Evolutionary conservation across 2,329 filamentous ascomycete genomes (phyloP), one percentile per base, ranked within the genome.

Genomic region (Epichloe bromicola): DNA sequence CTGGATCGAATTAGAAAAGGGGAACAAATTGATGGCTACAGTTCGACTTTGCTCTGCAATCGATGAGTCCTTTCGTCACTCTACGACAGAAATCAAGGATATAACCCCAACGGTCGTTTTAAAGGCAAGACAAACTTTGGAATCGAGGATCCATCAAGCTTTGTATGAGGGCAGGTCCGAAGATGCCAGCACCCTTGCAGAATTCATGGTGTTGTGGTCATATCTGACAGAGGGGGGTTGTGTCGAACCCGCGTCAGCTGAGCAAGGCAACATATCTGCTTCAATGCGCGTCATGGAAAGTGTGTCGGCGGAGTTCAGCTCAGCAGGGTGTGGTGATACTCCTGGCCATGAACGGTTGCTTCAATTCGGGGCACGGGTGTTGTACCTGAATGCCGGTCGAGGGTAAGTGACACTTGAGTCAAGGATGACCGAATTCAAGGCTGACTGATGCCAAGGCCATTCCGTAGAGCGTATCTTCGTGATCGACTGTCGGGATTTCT

Each of bases 401-500:
- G 78, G 75, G 74, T 77, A 59, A 64, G 73, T 61, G 10, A 23
- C 14, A 17, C 17, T 46, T 38, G 11, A 39, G 34, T 10, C 1
- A 11, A 39, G 3, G 14, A 30, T 1, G 20, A 36, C 33, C 12
- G n/a, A 14, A 26, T 14, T 41, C 17, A 26, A 4, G 15, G 23
- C 23, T 48, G 33, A 34, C 46, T 43, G 23, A 8, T 45, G 19
- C 15, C 5, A 49, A 79, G 79, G 3, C 75, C 83, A 3, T 88
- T 86, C 66, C 82, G 83, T 49, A 84, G 87, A 4, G 70, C 74
- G 0, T 74, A 82, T 17, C 65, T 94, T 36, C 82, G 85, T 42
- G 67, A 74, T 7, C 70, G 82, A 12, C 68, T 95, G 1, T 67
- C 71, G 4, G 67, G 72, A 2, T 85, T 83, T 54, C 70, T 93